Conservation (phyloP, 2,329 filamentous ascomycete species). For the Alternaria ventricosa region DNA sequence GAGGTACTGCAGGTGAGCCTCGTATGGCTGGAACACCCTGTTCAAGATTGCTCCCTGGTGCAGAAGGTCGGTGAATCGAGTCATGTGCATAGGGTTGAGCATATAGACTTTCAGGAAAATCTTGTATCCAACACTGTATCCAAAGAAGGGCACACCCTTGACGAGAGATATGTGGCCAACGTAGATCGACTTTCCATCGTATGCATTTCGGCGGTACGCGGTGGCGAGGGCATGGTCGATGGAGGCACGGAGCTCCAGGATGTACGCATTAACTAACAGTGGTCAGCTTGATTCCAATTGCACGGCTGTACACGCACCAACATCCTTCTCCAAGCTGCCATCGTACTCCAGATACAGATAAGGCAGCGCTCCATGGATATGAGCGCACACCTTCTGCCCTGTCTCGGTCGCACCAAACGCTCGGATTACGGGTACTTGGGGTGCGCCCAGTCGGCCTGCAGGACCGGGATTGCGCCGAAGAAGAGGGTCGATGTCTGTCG, state of each 20-base stretch:
- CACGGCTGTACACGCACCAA: slow-evolving; percentile 61
- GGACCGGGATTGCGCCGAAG: slow-evolving; percentile 68
- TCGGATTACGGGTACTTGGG: slow-evolving; percentile 83
- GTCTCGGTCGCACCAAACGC: slow-evolving; percentile 93
- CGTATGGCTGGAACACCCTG: slow-evolving; percentile 84
- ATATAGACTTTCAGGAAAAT: slow-evolving; percentile 96
- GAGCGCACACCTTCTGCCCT: slow-evolving; percentile 93
- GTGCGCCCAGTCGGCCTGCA: slow-evolving; percentile 66
- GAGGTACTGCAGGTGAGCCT: slow-evolving; percentile 90
- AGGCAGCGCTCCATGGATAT: slow-evolving; percentile 93
- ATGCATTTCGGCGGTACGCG: slow-evolving; percentile 79
- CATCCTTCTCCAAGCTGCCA: slow-evolving; percentile 69
- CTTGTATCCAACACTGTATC: slow-evolving; percentile 89
- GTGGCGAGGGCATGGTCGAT: slow-evolving; percentile 90
- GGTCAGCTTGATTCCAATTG: slow-evolving; percentile 14
- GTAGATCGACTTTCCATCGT: slow-evolving; percentile 72
- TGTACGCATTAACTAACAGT: slow-evolving; percentile 72
- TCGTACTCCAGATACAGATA: slow-evolving; percentile 92
- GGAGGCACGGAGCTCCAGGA: slow-evolving; percentile 78
- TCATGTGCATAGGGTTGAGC: slow-evolving; percentile 85
- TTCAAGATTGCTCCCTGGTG: slow-evolving; percentile 89
- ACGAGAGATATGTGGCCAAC: slow-evolving; percentile 91
- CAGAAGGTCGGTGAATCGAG: slow-evolving; percentile 83
- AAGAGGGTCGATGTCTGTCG: slow-evolving; percentile 80
- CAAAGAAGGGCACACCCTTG: slow-evolving; percentile 95